These are phyloP conservation scores for Schizosaccharomyces octosporus DNA, from an alignment of 805 yeast species.

Conservation along the genomic window DNA sequence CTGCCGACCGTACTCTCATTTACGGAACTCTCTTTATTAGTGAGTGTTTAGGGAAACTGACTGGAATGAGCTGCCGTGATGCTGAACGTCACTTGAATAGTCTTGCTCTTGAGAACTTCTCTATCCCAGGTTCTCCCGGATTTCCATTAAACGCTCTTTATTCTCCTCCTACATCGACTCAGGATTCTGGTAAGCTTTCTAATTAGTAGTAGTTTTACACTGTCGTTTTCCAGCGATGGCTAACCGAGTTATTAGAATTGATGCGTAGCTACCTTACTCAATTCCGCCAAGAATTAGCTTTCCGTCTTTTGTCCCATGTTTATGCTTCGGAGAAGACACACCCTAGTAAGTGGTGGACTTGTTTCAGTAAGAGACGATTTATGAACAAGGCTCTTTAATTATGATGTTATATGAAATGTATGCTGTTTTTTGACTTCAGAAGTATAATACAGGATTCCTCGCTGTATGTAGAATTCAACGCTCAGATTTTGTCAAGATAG, in stretches of 20 bases:
- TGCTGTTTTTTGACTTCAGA: too few relatives aligned
- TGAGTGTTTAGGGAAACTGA: conserved; percentile 50
- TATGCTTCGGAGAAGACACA: conserved; percentile 23
- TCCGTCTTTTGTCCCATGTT: conserved; percentile 52
- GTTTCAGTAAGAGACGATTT: conserved; percentile 79
- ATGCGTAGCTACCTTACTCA: conserved; percentile 66
- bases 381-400: conserved; percentile 68
- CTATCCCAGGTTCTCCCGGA: conserved; percentile 85
- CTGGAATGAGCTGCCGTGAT: conserved; percentile 14
- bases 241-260: conserved; percentile 21
- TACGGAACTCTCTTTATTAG: conserved; percentile 80
- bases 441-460: too few relatives aligned
- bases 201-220: not conserved
- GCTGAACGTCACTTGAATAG: conserved; percentile 38
- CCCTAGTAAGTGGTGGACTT: conserved; percentile 82
- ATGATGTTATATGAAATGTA: not conserved
- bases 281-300: conserved; percentile 81
- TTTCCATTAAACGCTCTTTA: conserved; percentile 73
- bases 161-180: conserved; percentile 45
- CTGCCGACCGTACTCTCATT: conserved; percentile 75
- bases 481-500: too few relatives aligned
- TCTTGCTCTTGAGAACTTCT: conserved; percentile 63
- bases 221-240: not conserved
- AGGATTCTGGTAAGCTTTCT: conserved; percentile 22
- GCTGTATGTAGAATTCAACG: too few relatives aligned